Percentiles rank a stretch among this genome's conserved stretches.
phyloP scores from a whole-genome alignment of 768 basidiomycete species.

The Xerocomus potaroensis region DNA sequence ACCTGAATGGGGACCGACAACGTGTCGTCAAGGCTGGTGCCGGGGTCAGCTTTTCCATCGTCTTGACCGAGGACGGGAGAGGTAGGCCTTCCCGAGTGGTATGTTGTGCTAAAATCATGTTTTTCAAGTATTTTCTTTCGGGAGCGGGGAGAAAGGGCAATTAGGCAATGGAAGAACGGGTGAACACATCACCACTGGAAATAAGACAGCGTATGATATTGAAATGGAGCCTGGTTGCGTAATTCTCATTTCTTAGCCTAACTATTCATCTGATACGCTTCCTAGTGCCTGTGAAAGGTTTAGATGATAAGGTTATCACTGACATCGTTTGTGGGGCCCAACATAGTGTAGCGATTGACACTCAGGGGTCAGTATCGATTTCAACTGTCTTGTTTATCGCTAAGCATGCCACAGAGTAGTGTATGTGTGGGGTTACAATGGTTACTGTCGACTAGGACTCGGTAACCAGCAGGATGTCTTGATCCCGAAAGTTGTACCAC shows the following conservation, averaged over 20 bases:
- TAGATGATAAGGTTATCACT: constrained; percentile 73
- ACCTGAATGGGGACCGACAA: constrained; percentile 56
- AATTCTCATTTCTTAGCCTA: constrained; percentile 1
- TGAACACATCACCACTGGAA: constrained; percentile 84
- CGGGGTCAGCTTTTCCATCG: constrained; percentile 79
- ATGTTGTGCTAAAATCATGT: constrained; percentile 1
- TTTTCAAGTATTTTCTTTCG: constrained; percentile 74
- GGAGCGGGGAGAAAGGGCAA: constrained; percentile 90
- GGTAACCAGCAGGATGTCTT: constrained; percentile 81
- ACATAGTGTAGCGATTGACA: constrained; percentile 79
- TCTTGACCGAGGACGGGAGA: constrained; percentile 80
- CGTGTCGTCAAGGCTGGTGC: constrained; percentile 70
- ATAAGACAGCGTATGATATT: constrained; percentile 79
- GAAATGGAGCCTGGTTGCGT: constrained; percentile 63
- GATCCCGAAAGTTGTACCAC: constrained; percentile 78
- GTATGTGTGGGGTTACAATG: constrained; percentile 86
- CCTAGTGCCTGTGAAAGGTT: constrained; percentile 68
- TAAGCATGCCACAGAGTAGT: constrained; percentile 47
- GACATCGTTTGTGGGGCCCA: constrained; percentile 85
- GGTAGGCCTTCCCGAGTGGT: constrained; percentile 37
- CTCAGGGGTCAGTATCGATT: constrained; percentile 51
- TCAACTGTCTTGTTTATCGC: not conserved
- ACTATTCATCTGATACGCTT: constrained; percentile 5
- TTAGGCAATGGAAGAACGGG: constrained; percentile 91
- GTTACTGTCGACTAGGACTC: constrained; percentile 87